Base-by-base conservation (phyloP, 2,329 filamentous ascomycete species). In the Cytospora piceicola region DNA sequence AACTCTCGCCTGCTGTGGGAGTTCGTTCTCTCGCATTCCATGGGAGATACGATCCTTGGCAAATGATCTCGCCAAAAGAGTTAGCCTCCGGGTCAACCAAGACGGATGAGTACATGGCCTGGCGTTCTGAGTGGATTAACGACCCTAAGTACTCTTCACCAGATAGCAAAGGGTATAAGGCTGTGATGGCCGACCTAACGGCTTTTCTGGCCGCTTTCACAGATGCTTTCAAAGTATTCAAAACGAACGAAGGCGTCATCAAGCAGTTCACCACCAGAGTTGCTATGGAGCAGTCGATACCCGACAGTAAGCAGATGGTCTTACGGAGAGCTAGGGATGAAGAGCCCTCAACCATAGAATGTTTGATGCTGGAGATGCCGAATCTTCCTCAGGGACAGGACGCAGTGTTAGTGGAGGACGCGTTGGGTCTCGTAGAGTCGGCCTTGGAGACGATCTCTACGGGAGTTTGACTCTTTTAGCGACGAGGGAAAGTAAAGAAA, bases 201-300 rank as follows among this genome's bases (percentile, higher is more conserved):
- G 66, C 66, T n/a, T 68, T 66, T n/a, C 46, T 68, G n/a, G 52
- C 65, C 24, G 61, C 66, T 17, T 68, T 68, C 34, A 64, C 64
- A 14, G n/a, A 34, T 14, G 64, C 36, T 4, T 66, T 68, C 36
- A 49, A 61, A 1, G n/a, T 51, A 1, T 58, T 34, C 60, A 2
- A 51, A 11, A 30, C 36, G 30, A 17, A 30, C 20, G 30, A 39
- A 22, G 65, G 57, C 12, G 11, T 27, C 2, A 30, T 64, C 20
- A 58, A 29, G 29, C 52, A 59, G 27, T 36, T 7, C 24, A 11
- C 55, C 9, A 53, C 39, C 14, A 54, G 49, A 27, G 66, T 66
- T 17, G 14, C 14, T 15, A 61, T 61, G 42, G 30, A 42, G 20
- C 12, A 58, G 17, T 6, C 52, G 3, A 46, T 24, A 9, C 30